phyloP scores from a whole-genome alignment of 768 basidiomycete species.

The Trametes sanguinea region DNA sequence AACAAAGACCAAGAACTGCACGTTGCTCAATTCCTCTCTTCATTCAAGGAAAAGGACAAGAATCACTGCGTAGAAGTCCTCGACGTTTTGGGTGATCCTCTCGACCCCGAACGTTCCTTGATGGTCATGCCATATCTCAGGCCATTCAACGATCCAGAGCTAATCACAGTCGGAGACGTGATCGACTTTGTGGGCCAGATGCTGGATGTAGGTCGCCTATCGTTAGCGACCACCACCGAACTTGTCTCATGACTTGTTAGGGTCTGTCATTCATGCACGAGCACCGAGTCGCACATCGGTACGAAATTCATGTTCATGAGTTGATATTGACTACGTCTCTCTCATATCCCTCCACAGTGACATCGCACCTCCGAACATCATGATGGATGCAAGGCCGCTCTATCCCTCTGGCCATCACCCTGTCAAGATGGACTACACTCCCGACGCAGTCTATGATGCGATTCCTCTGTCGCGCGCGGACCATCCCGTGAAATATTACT shows the following conservation, averaged over 20 bases:
- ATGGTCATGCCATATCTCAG: conserved; percentile 33
- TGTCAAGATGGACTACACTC: conserved; percentile 31
- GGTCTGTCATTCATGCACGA: too few species aligned
- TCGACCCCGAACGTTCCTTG: not conserved
- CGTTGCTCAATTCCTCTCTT: not conserved
- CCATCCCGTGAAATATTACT: conserved; percentile 4
- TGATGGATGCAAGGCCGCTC: too few species aligned
- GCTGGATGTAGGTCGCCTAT: conserved; percentile 1
- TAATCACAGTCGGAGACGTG: conserved; percentile 28
- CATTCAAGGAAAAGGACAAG: not conserved
- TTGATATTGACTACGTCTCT: too few species aligned
- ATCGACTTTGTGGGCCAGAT: conserved; percentile 22
- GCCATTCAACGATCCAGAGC: conserved; percentile 29
- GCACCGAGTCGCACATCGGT: too few species aligned
- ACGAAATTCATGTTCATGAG: too few species aligned
- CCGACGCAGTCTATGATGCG: conserved; percentile 37
- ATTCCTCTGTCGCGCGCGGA: conserved; percentile 35
- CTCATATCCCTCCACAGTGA: too few species aligned
- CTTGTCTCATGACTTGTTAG: too few species aligned
- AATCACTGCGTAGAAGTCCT: conserved; percentile 30
- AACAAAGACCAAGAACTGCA: not conserved
- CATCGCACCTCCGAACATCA: too few species aligned
- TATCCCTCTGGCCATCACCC: conserved; percentile 12
- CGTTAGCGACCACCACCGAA: too few species aligned
- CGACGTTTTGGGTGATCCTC: conserved; percentile 26